phyloP scores from a whole-genome alignment of 2,329 filamentous ascomycete species.

The Aspergillus carbonarius region DNA sequence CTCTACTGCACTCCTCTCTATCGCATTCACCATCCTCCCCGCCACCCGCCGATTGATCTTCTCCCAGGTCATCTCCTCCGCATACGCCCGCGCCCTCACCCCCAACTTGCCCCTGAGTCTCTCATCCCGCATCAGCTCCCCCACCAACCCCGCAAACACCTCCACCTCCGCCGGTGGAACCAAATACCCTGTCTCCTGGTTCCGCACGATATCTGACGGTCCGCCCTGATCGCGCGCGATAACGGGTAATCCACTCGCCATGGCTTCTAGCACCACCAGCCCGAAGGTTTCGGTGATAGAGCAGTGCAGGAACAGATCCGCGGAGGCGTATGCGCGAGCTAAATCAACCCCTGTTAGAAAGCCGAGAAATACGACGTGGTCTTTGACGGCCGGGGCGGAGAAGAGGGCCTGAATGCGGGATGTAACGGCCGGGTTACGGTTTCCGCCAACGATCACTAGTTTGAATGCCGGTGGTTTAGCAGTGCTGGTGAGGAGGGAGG shows the following conservation, averaged over 20 bases:
- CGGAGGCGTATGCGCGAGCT: constrained; percentile 66
- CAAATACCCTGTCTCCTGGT: constrained; percentile 62
- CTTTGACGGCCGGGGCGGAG: constrained; percentile 47
- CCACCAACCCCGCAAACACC: constrained; percentile 56
- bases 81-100: constrained; percentile 53
- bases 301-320: constrained; percentile 69
- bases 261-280: constrained; percentile 67
- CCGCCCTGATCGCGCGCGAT: constrained; percentile 69
- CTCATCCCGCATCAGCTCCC: constrained; percentile 50
- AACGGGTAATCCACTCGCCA: constrained; percentile 69
- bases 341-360: constrained; percentile 62
- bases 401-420: constrained; percentile 63
- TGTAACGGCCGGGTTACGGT: constrained; percentile 63
- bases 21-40: constrained; percentile 58
- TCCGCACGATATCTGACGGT: constrained; percentile 64
- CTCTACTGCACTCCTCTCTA: constrained; percentile 21
- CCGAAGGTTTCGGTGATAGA: constrained; percentile 72
- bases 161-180: constrained; percentile 60
- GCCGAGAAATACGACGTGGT: constrained; percentile 65
- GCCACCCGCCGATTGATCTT: constrained; percentile 70
- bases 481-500: constrained; percentile 52
- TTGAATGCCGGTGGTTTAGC: constrained; percentile 56
- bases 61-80: constrained; percentile 67
- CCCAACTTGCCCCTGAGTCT: constrained; percentile 49
- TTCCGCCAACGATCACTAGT: constrained; percentile 67